Evolutionary conservation across 352 stramenopile genomes (phyloP).

Genomic region (Globisporangium spiculum): DNA sequence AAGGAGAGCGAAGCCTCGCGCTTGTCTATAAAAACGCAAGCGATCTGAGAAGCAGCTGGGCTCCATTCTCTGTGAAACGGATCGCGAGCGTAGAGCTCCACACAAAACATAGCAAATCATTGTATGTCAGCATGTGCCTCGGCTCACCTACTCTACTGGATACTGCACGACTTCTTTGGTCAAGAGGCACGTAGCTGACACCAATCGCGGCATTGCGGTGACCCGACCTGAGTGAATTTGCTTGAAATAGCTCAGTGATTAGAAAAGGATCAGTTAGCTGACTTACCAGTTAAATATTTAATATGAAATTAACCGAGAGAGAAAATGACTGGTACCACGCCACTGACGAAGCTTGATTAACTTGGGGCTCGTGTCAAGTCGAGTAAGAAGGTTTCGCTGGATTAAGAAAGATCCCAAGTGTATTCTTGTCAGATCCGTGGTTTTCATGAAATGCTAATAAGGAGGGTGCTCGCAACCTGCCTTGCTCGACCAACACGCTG

Average conservation of each 20-base stretch:
- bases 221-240: neutral
- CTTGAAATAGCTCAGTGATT: neutral
- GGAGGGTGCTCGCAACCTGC: neutral
- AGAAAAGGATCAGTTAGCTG: neutral
- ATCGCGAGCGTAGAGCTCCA: neutral
- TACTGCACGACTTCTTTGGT: neutral
- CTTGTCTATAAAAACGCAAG: neutral
- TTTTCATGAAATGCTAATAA: neutral
- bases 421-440: neutral
- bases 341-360: neutral
- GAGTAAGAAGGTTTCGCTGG: neutral
- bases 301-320: constrained; percentile 18
- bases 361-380: neutral
- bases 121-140: neutral
- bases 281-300: neutral
- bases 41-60: neutral
- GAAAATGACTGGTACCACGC: no score
- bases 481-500: neutral
- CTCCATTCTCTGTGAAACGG: neutral
- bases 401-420: neutral
- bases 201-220: neutral
- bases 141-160: neutral
- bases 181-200: neutral
- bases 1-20: no score
- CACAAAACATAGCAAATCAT: neutral